Base-by-base conservation (phyloP, 1,139 yeast species). In the Hanseniaspora uvarum region DNA sequence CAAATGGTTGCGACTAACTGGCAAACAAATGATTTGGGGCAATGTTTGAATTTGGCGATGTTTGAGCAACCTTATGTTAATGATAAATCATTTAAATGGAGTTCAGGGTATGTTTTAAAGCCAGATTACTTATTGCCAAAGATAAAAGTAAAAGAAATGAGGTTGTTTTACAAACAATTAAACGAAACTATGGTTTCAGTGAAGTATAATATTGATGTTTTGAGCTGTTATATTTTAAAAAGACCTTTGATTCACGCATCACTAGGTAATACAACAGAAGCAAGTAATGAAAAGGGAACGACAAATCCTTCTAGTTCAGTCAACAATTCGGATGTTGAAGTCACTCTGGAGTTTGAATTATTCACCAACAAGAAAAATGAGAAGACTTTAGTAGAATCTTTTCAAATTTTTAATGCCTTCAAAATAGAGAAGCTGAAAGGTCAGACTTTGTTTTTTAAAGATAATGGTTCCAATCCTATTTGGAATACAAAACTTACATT, bases 1-100 rank as follows among this genome's bases (percentile, higher is more conserved):
- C 98, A 92, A 64, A 79, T 94, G 88, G 97, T 86, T 3, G 97
- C 98, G 0, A 81, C 95, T 1, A 92, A 92, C 64, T 94, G 97
- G 97, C 98, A 92, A 67, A 84, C 95, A 0, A 83, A 80, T 65
- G 98, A 92, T 63, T 59, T 80, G 23, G 96, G 96, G 0, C 92
- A 88, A 65, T 95, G 87, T 63, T 64, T 92, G n/a, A 89, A 88
- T 65, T 86, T 85, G 60, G 86, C 96, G 0, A 71, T 89, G 73
- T 92, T 92, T 66, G 70, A 78, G 46, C 71, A 75, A 4, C 76
- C 77, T 0, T 71, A 75, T 21, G 75, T 72, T 34, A 61, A 60
- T 34, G 46, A 50, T 14, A 41, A 41, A 16, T 59, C 60, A 38
- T 58, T 59, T 12, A 52, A 59, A 14, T 58, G 61, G 52, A 63